Percentiles rank a stretch among this genome's conserved stretches.
phyloP scores from a whole-genome alignment of 805 yeast species.

The Spathaspora hagerdaliae region DNA sequence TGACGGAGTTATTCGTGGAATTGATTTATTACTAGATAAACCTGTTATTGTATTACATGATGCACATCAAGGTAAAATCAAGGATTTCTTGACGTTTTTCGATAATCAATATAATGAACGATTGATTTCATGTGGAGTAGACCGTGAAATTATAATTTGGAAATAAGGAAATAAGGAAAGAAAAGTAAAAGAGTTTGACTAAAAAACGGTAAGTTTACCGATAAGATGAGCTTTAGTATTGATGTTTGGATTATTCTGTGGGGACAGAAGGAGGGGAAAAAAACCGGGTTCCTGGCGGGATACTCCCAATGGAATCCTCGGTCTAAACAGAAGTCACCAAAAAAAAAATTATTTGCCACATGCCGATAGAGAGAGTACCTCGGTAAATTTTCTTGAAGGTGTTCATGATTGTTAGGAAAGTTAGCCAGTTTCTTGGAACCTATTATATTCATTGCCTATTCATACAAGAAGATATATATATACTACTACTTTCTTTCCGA shows the following conservation, averaged over 20 bases:
- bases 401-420: too few relatives aligned
- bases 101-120: constrained; percentile 27
- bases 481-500: too few relatives aligned
- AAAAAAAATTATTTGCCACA: too few relatives aligned
- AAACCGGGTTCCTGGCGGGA: too few relatives aligned
- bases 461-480: too few relatives aligned
- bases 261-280: neutral
- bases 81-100: constrained; percentile 29
- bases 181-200: neutral
- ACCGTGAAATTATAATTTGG: constrained; percentile 17
- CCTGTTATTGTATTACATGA: constrained; percentile 28
- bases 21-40: constrained; percentile 44
- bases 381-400: too few relatives aligned
- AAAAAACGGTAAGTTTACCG: neutral
- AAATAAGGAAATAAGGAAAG: too few relatives aligned
- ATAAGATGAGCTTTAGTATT: neutral
- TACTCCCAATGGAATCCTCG: too few relatives aligned
- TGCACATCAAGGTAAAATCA: constrained; percentile 45
- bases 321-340: too few relatives aligned
- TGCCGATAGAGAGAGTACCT: too few relatives aligned
- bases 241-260: neutral
- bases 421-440: too few relatives aligned
- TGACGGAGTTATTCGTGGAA: constrained; percentile 61
- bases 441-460: too few relatives aligned
- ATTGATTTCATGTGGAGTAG: constrained; percentile 49